phyloP scores from a whole-genome alignment of 2,329 filamentous ascomycete genomes.

The Trematosphaeria pertusa region DNA sequence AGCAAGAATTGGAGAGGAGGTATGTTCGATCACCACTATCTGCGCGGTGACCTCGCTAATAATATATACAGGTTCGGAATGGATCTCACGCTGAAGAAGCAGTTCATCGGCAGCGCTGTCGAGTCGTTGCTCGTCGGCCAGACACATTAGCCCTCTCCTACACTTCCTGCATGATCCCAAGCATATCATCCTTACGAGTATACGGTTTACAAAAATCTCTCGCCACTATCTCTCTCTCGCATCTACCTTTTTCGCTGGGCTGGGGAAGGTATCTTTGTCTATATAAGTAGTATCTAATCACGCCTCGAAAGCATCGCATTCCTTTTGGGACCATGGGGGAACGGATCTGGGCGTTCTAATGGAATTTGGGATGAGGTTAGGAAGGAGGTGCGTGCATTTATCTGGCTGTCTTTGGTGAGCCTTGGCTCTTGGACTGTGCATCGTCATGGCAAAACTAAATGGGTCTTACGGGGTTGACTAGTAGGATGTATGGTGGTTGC shows the following conservation, averaged over 20 bases:
- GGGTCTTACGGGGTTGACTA: too few species aligned
- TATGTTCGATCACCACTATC: slow-evolving; percentile 23
- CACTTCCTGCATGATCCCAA: background rate
- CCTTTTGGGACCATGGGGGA: slow-evolving; percentile 10
- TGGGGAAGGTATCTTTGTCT: slow-evolving; percentile 11
- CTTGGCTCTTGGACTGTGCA: background rate
- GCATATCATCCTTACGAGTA: slow-evolving; percentile 16
- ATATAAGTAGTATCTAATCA: slow-evolving; percentile 18
- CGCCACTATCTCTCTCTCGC: background rate
- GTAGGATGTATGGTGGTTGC: too few species aligned
- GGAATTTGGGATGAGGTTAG: slow-evolving; percentile 1
- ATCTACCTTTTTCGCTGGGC: slow-evolving; percentile 4
- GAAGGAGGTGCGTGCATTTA: slow-evolving; percentile 1
- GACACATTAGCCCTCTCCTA: slow-evolving; percentile 2
- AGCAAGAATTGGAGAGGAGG: slow-evolving; percentile 87
- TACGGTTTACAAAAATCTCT: slow-evolving; percentile 15
- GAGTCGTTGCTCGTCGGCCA: slow-evolving; percentile 28
- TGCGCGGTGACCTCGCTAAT: slow-evolving; percentile 11
- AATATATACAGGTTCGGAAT: slow-evolving; percentile 70
- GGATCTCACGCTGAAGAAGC: slow-evolving; percentile 82
- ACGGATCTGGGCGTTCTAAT: background rate
- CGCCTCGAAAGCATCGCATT: slow-evolving; percentile 20
- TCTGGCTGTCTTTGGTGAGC: too few species aligned
- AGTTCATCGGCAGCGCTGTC: slow-evolving; percentile 72
- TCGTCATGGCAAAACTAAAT: background rate